phyloP scores from a whole-genome alignment of 2,329 filamentous ascomycete species.

The Aspergillus alliaceus region DNA sequence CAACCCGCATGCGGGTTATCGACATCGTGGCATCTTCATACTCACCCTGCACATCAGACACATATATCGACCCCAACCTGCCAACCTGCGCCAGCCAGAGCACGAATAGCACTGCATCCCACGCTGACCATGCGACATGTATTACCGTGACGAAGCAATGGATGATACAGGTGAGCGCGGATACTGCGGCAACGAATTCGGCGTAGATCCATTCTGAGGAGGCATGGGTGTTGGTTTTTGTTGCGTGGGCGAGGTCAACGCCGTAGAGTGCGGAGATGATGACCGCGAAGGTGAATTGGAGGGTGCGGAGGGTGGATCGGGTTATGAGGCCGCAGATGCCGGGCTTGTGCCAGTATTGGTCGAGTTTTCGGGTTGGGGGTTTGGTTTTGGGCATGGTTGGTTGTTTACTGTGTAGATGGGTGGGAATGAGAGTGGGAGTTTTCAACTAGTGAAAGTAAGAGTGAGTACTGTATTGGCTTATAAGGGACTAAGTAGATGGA shows the following conservation, averaged over 20 bases:
- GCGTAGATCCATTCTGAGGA: constrained; percentile 20
- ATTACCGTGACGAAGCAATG: constrained; percentile 8
- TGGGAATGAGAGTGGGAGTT: too few species aligned
- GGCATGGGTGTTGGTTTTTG: constrained; percentile 6
- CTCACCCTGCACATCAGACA: neutral
- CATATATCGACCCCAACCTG: neutral
- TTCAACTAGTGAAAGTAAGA: too few species aligned
- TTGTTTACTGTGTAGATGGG: too few species aligned
- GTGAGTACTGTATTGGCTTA: too few species aligned
- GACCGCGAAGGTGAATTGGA: constrained; percentile 19
- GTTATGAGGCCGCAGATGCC: constrained; percentile 7
- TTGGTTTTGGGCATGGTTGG: neutral
- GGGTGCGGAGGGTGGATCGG: constrained; percentile 12
- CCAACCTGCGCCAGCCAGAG: neutral
- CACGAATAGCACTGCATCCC: neutral
- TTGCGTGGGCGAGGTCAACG: constrained; percentile 17
- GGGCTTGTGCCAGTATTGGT: constrained; percentile 15
- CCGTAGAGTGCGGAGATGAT: constrained; percentile 19
- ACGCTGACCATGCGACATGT: neutral
- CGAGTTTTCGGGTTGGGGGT: neutral
- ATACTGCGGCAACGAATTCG: constrained; percentile 14
- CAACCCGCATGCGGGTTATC: neutral
- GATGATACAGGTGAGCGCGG: constrained; percentile 12
- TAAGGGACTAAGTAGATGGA: neutral
- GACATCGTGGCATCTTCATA: neutral